phyloP scores from a whole-genome alignment of 73 alveolate genomes.

The Tetrahymena thermophila region DNA sequence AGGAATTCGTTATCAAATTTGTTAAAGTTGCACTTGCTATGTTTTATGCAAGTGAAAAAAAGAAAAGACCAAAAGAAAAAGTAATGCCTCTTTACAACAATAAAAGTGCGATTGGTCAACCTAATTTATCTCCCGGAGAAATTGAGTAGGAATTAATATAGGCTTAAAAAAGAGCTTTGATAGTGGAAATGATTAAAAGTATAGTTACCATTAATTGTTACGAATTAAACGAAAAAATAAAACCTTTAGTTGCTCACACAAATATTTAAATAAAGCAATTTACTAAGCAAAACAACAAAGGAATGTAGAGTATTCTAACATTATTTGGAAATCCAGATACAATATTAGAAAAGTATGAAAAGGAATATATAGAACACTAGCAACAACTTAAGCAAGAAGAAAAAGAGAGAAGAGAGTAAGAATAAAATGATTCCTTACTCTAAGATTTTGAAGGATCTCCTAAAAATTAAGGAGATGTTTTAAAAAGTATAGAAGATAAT shows the following conservation, averaged over 20 bases:
- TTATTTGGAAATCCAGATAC: conserved; percentile 72
- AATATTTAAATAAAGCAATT: conserved; percentile 51
- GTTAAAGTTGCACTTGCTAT: conserved; percentile 56
- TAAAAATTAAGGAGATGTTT: neutral
- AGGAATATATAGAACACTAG: conserved; percentile 25
- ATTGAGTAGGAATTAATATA: conserved; percentile 25
- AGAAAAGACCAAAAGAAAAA: conserved; percentile 22
- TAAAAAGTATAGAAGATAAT: neutral
- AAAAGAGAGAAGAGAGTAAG: conserved; percentile 9
- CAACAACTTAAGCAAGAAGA: conserved; percentile 13
- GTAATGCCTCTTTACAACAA: conserved; percentile 13
- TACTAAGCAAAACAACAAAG: conserved; percentile 51
- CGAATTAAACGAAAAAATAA: conserved; percentile 54
- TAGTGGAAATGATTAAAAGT: conserved; percentile 45
- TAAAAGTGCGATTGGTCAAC: conserved; percentile 19
- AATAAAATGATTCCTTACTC: conserved; percentile 2
- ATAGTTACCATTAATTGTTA: conserved; percentile 46
- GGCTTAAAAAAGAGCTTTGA: conserved; percentile 42
- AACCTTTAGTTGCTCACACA: conserved; percentile 59
- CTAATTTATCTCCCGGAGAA: conserved; percentile 10
- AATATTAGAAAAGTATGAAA: conserved; percentile 37
- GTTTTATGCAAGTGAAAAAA: conserved; percentile 59
- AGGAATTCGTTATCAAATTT: conserved; percentile 70
- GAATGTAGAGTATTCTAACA: conserved; percentile 60
- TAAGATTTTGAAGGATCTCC: neutral